Evolutionary conservation across 1,284 basidiomycete species (phyloP).

Genomic region (Schizopora paradoxa): DNA sequence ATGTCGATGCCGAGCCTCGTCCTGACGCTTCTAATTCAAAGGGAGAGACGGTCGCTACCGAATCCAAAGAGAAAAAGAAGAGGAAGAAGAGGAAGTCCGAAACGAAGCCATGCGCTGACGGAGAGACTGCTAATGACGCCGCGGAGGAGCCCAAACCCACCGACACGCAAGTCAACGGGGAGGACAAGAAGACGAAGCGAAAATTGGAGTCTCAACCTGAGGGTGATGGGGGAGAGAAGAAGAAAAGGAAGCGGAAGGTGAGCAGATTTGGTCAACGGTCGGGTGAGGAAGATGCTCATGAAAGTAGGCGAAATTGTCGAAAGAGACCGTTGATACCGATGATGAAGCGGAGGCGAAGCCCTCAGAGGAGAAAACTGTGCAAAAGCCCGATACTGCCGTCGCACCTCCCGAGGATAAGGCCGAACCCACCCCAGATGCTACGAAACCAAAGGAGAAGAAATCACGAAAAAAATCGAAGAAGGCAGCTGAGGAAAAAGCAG

Average conservation of each 20-base stretch:
- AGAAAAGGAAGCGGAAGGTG: conserved; percentile 5
- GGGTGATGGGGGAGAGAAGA: neutral
- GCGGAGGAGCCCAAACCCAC: conserved; percentile 1
- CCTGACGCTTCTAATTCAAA: conserved; percentile 19
- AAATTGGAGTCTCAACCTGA: conserved; percentile 10
- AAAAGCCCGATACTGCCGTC: neutral
- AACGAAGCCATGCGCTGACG: conserved; percentile 8
- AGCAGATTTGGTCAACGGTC: neutral
- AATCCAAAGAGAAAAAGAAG: conserved; percentile 30
- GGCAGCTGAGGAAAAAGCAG: conserved; percentile 4
- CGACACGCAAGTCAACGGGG: conserved; percentile 4
- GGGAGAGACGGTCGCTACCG: conserved; percentile 15
- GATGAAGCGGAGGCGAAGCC: neutral
- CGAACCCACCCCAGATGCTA: conserved; percentile 22
- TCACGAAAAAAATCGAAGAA: conserved; percentile 26
- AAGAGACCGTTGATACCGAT: neutral
- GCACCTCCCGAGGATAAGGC: conserved; percentile 4
- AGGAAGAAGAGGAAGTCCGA: conserved; percentile 23
- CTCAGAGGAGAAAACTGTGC: neutral
- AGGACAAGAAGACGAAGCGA: conserved; percentile 20
- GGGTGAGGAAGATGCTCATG: neutral
- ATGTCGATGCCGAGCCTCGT: conserved; percentile 27
- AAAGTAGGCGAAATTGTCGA: too few relatives aligned
- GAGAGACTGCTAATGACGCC: conserved; percentile 18
- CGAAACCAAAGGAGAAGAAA: conserved; percentile 28